phyloP scores from a whole-genome alignment of 2,329 filamentous ascomycete species.

The Helicocarpus griseus region DNA sequence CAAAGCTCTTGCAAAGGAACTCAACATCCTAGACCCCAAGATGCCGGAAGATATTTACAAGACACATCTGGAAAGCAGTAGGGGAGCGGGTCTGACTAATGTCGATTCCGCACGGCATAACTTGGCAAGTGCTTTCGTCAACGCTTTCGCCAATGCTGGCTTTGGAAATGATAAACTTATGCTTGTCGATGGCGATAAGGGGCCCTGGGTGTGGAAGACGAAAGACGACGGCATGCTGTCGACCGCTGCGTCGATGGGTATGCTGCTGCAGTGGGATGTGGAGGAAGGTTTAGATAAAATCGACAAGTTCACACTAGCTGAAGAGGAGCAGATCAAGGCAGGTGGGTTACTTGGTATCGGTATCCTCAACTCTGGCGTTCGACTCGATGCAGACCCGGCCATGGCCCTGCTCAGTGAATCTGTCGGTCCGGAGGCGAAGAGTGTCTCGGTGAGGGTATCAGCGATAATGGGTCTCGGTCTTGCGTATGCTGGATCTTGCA shows the following conservation, averaged over 20 bases:
- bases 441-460: conserved; percentile 65
- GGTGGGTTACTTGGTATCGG: conserved; percentile 88
- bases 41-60: conserved; percentile 99
- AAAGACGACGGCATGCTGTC: conserved; percentile 98
- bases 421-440: conserved; percentile 70
- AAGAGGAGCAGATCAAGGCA: conserved; percentile 77
- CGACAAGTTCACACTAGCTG: conserved; percentile 82
- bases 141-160: conserved; percentile 92
- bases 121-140: conserved; percentile 89
- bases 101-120: conserved; percentile 94
- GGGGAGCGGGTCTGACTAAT: conserved; percentile 87
- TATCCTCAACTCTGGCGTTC: conserved; percentile 89
- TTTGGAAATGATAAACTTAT: conserved; percentile 97
- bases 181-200: conserved; percentile 79
- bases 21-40: conserved; percentile 95
- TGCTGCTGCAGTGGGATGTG: conserved; percentile 86
- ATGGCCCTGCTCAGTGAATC: conserved; percentile 73
- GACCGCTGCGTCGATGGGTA: conserved; percentile 85
- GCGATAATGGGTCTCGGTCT: conserved; percentile 94
- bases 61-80: conserved; percentile 90
- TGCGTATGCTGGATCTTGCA: conserved; percentile 89
- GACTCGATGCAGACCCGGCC: conserved; percentile 80
- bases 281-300: conserved; percentile 88
- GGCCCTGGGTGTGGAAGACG: conserved; percentile 97
- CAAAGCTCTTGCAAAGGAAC: conserved; percentile 84